Base-by-base conservation (phyloP, 2,329 filamentous ascomycete genomes). In the Xylariaceae sp. region DNA sequence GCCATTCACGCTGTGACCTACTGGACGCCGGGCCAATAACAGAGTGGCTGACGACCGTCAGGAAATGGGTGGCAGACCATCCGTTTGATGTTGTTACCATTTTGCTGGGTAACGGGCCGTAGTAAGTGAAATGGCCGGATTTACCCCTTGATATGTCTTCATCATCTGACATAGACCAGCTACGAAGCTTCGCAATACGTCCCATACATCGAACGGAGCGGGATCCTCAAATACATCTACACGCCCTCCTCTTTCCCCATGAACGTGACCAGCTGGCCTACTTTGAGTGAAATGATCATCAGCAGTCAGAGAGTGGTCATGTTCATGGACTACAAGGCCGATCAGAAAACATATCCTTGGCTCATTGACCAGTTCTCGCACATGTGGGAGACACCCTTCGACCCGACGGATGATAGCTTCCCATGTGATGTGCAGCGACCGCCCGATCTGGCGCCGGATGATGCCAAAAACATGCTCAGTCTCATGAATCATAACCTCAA, bases 401-500 rank as follows among this genome's bases (percentile, higher is more conserved):
- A 91, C 56, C 91, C 85, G 2, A 69, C 73, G 13, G 72, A 85
- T 69, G 75, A 75, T 53, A 72, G 73, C 0, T 96, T 96, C 72
- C 91, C 92, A 0, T 97, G 92, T 76, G 86, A 78, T 0, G 80
- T 87, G 44, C 84, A 96, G 70, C 86, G 92, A 0, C 92, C 92
- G 0, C 90, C 90, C 0, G 77, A 82, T 49, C 76, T 95, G 59
- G 68, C 76, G 2, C 69, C 72, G 0, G 74, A 80, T 1, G 78
- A 83, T 6, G 81, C 83, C 0, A 76, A 78, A 59, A 78, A 86
- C 35, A 81, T 86, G 49, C 80, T 96, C 74, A 95, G 92, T 72
- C 81, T 96, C 69, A 83, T 88, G 68, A 97, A 97, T 74, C 92
- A 97, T 77, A 97, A 97, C 71, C 81, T 96, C 60, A 96, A 96